Percentiles rank a stretch among this genome's conserved stretches.
These are phyloP conservation scores for Linnemannia schmuckeri DNA, from an alignment of 192 early-diverging fungal species.

Conservation along the genomic window DNA sequence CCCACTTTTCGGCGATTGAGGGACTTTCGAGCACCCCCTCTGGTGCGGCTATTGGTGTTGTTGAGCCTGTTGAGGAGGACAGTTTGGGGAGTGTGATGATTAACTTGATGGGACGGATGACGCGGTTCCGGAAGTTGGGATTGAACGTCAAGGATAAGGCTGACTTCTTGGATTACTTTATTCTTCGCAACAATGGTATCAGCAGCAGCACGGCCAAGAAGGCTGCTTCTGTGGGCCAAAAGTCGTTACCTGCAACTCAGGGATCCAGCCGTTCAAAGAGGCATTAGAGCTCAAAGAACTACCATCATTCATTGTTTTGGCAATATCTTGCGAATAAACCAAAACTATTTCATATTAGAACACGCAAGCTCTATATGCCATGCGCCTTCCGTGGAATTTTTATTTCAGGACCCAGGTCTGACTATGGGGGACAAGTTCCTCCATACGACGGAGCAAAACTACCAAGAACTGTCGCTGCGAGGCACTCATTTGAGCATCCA, in stretches of 20 bases:
- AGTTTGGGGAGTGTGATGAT: conserved; percentile 69
- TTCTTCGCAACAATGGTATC: conserved; percentile 51
- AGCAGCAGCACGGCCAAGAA: conserved; percentile 10
- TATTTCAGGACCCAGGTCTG: conserved; percentile 39
- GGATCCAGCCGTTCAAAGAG: conserved; percentile 26
- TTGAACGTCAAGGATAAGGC: conserved; percentile 77
- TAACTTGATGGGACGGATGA: conserved; percentile 68
- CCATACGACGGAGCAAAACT: conserved; percentile 32
- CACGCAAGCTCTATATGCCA: too few relatives aligned
- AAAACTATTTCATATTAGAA: too few relatives aligned
- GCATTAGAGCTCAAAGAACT: not conserved
- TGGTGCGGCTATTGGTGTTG: conserved; percentile 28
- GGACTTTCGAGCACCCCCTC: conserved; percentile 31
- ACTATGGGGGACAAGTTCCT: conserved; percentile 28
- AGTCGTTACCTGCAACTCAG: not conserved
- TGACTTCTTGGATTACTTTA: conserved; percentile 81
- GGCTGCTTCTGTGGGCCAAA: conserved; percentile 7
- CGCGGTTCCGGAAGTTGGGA: conserved; percentile 76
- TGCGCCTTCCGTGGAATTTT: not conserved
- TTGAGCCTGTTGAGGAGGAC: conserved; percentile 59
- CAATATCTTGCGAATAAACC: too few relatives aligned
- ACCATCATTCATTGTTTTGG: not conserved
- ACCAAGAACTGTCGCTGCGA: conserved; percentile 31
- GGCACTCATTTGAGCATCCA: conserved; percentile 20
- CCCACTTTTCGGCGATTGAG: conserved; percentile 40